Conservation (phyloP, 2,329 filamentous ascomycete species). For the Colletotrichum cordylinicola region DNA sequence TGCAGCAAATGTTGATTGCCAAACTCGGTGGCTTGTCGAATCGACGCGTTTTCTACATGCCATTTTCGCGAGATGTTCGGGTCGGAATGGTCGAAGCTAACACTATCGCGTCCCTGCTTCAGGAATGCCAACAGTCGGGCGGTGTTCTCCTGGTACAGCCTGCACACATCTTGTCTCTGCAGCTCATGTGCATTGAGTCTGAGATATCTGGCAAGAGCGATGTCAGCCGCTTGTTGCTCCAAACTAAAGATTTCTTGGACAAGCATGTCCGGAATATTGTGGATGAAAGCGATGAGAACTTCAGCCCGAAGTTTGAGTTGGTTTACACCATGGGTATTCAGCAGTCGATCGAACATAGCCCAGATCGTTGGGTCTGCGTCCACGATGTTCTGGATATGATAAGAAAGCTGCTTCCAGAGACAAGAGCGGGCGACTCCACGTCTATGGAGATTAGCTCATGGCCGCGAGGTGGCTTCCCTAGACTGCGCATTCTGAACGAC, state of each 20-base stretch:
- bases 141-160: slow-evolving; percentile 68
- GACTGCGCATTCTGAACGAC: slow-evolving; percentile 50
- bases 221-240: slow-evolving; percentile 39
- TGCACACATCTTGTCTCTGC: slow-evolving; percentile 68
- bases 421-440: slow-evolving; percentile 35
- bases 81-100: slow-evolving; percentile 35
- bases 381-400: slow-evolving; percentile 58
- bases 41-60: slow-evolving; percentile 60
- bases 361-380: slow-evolving; percentile 61
- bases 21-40: slow-evolving; percentile 62
- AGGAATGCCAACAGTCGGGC: slow-evolving; percentile 51
- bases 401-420: slow-evolving; percentile 27
- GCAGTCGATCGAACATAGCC: slow-evolving; percentile 53
- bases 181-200: slow-evolving; percentile 64
- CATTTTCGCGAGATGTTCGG: slow-evolving; percentile 59
- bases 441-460: slow-evolving; percentile 47
- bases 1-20: slow-evolving; percentile 58
- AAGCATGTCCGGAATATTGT: slow-evolving; percentile 58
- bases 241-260: slow-evolving; percentile 51
- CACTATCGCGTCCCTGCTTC: slow-evolving; percentile 41
- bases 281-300: slow-evolving; percentile 71
- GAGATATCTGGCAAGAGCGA: slow-evolving; percentile 33
- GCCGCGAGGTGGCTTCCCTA: slow-evolving; percentile 46
- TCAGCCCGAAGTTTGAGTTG: slow-evolving; percentile 65
- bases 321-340: slow-evolving; percentile 67